Percentiles rank a stretch among this genome's conserved stretches.
These are phyloP conservation scores for Pharnaceum exiguum DNA, from an alignment of 148 eudicot genomes.

Conservation along the genomic window DNA sequence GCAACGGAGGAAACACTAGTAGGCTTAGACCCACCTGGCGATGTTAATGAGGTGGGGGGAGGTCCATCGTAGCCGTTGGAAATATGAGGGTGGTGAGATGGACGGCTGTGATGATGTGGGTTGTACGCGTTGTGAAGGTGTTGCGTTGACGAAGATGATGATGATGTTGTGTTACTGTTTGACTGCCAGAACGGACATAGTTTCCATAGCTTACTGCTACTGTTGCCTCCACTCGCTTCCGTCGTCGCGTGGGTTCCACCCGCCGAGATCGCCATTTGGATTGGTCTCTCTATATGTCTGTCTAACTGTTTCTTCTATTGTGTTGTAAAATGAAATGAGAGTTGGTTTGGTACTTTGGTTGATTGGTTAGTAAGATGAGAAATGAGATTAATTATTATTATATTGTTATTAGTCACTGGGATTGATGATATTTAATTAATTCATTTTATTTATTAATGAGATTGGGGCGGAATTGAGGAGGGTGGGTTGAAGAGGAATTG, in stretches of 20 bases:
- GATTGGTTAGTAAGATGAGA: too few relatives aligned
- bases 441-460: too few relatives aligned
- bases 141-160: conserved; percentile 54
- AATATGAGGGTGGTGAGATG: too few relatives aligned
- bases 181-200: conserved; percentile 63
- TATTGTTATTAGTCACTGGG: too few relatives aligned
- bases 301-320: not conserved
- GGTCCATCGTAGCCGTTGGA: too few relatives aligned
- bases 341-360: not conserved
- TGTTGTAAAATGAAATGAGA: not conserved
- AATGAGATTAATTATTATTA: too few relatives aligned
- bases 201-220: conserved; percentile 44
- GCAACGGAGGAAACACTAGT: conserved; percentile 65
- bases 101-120: conserved; percentile 12
- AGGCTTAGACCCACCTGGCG: conserved; percentile 15
- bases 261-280: conserved; percentile 51
- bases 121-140: conserved; percentile 30
- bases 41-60: conserved; percentile 15
- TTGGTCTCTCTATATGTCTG: too few relatives aligned
- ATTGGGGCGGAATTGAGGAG: too few relatives aligned
- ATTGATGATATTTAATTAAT: too few relatives aligned
- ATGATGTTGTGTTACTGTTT: conserved; percentile 21
- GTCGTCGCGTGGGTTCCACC: conserved; percentile 11
- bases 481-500: too few relatives aligned
- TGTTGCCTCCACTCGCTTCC: too few relatives aligned